These are phyloP conservation scores for Pseudogymnoascus sp. DNA, from an alignment of 2,329 filamentous ascomycete species.

Conservation along the genomic window DNA sequence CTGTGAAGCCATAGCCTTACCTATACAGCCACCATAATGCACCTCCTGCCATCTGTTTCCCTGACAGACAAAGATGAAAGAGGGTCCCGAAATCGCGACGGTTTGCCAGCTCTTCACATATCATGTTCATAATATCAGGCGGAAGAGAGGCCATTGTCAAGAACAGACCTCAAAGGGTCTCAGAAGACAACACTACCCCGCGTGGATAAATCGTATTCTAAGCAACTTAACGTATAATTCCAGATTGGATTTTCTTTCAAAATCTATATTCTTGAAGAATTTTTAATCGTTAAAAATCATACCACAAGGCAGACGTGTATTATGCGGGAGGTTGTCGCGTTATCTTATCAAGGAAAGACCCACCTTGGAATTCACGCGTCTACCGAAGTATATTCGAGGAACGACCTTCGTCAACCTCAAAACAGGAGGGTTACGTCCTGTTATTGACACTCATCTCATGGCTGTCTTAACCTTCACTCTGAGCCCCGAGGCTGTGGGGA, in stretches of 20 bases:
- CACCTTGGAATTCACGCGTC: not conserved
- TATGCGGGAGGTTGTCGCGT: not conserved
- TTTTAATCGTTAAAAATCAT: not conserved
- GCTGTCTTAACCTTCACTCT: slow-evolving; percentile 65
- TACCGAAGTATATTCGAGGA: not conserved
- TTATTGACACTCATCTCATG: slow-evolving; percentile 36
- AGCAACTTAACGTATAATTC: not conserved
- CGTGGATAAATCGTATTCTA: not conserved
- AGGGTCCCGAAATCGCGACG: slow-evolving; percentile 54
- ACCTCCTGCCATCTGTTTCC: slow-evolving; percentile 49
- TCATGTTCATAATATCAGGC: slow-evolving; percentile 51
- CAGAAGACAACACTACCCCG: not conserved
- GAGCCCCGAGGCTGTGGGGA: slow-evolving; percentile 63
- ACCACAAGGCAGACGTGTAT: slow-evolving; percentile 1
- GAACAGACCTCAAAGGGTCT: not conserved
- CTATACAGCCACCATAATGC: slow-evolving; percentile 58
- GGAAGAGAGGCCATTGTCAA: slow-evolving; percentile 38
- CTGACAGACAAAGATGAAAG: slow-evolving; percentile 51
- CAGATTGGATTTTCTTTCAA: not conserved
- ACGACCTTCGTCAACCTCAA: not conserved
- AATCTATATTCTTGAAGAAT: not conserved
- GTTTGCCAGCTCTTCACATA: slow-evolving; percentile 52
- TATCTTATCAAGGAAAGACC: not conserved
- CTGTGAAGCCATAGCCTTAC: slow-evolving; percentile 33
- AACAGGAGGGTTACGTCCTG: not conserved